These are phyloP conservation scores for Diophrys appendiculata DNA, from an alignment of 73 alveolate genomes.

Conservation along the genomic window DNA sequence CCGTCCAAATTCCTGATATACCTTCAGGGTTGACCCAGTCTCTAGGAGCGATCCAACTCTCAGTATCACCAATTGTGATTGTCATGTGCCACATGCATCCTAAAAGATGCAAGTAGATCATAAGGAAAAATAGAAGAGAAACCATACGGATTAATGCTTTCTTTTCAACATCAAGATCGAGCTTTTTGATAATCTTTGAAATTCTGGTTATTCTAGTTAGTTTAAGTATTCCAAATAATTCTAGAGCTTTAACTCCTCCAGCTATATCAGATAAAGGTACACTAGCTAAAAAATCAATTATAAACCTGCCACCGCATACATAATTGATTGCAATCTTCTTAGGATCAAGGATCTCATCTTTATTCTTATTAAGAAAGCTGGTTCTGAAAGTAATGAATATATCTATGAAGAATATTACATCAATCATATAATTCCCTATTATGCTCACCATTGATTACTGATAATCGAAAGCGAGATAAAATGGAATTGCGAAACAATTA, in stretches of 20 bases:
- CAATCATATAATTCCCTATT: background rate
- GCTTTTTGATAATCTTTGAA: constrained; percentile 15
- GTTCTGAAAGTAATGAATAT: constrained; percentile 36
- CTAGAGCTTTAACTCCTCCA: background rate
- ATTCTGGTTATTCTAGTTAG: constrained; percentile 54
- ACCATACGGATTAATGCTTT: background rate
- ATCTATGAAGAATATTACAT: constrained; percentile 15
- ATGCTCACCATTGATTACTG: background rate
- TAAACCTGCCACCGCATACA: constrained; percentile 14
- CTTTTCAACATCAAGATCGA: constrained; percentile 21
- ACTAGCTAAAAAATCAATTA: constrained; percentile 29
- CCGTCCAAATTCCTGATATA: background rate
- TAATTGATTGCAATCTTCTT: constrained; percentile 25
- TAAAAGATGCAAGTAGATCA: constrained; percentile 20
- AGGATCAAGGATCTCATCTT: constrained; percentile 7
- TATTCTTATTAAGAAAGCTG: constrained; percentile 7
- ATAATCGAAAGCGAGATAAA: constrained; percentile 23
- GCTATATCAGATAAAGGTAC: constrained; percentile 22
- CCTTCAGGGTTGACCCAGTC: background rate
- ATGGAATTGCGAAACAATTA: constrained; percentile 31
- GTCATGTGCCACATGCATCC: constrained; percentile 29
- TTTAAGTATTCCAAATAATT: constrained; percentile 55
- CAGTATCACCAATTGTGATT: background rate
- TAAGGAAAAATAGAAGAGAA: constrained; percentile 12
- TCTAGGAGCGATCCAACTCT: constrained; percentile 16